Evolutionary conservation across 192 early-diverging fungal genomes (phyloP).

Genomic region (Entomortierella beljakovae): DNA sequence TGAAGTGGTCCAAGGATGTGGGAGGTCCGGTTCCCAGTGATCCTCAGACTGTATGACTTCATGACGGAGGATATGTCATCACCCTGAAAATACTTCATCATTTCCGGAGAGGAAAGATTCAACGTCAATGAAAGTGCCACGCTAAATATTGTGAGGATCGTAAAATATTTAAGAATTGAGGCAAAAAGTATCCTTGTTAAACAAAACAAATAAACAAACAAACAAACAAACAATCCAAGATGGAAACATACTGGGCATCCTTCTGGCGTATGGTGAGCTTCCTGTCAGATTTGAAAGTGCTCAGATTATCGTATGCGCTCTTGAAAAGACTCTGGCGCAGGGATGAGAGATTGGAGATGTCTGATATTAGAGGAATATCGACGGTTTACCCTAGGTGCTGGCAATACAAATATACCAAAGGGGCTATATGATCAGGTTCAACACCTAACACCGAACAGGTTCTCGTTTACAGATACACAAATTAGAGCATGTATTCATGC

Average conservation of each 20-base stretch:
- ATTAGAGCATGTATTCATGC: too few species aligned
- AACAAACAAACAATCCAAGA: constrained; percentile 6
- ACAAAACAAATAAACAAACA: constrained; percentile 5
- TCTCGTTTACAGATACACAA: constrained; percentile 3
- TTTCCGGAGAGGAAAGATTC: constrained; percentile 7
- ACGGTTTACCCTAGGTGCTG: constrained; percentile 5
- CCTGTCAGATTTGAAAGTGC: constrained; percentile 4
- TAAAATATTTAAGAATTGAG: constrained; percentile 14
- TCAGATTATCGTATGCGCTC: constrained; percentile 9
- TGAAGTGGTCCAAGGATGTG: constrained; percentile 5
- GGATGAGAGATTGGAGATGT: constrained; percentile 12
- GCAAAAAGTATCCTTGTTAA: constrained; percentile 5
- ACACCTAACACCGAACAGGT: constrained; percentile 6
- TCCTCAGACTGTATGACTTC: constrained; percentile 3
- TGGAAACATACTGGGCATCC: constrained; percentile 13
- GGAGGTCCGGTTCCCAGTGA: constrained; percentile 6
- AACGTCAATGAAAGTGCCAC: constrained; percentile 14
- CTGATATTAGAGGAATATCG: constrained; percentile 5
- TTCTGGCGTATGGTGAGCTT: constrained; percentile 3
- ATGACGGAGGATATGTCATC: constrained; percentile 2
- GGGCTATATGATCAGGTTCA: constrained; percentile 11
- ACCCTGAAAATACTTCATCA: constrained; percentile 5
- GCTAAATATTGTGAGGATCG: constrained; percentile 5
- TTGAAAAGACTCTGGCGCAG: constrained; percentile 4
- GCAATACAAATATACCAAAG: constrained; percentile 9